A percentile compares a stretch with the other conserved stretches of the same genome.
Conservation (phyloP, 2,329 filamentous ascomycete species). For the Trichoderma koningii region DNA sequence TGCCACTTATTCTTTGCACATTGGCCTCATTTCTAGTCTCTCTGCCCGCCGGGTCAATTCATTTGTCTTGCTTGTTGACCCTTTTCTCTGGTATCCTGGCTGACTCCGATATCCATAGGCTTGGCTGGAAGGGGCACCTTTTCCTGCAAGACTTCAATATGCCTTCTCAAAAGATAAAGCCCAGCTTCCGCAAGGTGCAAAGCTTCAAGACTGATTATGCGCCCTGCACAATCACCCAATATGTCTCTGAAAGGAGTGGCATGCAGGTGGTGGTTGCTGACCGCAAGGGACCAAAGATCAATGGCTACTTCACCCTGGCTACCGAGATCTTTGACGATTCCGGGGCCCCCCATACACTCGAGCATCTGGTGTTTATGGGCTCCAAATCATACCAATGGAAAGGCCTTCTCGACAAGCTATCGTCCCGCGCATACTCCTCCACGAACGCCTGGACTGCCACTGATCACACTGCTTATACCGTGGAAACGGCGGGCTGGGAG, state of each 20-base stretch:
- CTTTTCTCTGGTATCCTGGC: conserved; percentile 6
- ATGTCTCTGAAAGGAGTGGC: conserved; percentile 91
- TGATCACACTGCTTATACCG: conserved; percentile 93
- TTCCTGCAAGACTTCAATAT: conserved; percentile 43
- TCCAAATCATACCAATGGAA: conserved; percentile 94
- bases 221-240: conserved; percentile 84
- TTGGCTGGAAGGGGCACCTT: conserved; percentile 24
- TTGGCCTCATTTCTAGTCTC: not conserved
- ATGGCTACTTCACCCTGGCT: conserved; percentile 91
- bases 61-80: not conserved
- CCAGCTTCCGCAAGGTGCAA: conserved; percentile 80
- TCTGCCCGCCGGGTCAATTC: not conserved
- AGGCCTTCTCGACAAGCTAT: conserved; percentile 89
- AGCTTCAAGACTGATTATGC: conserved; percentile 89
- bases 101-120: conserved; percentile 27
- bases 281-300: conserved; percentile 89
- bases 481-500: conserved; percentile 95
- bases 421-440: conserved; percentile 86
- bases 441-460: conserved; percentile 98
- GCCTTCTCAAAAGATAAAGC: conserved; percentile 52
- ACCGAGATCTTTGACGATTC: conserved; percentile 98
- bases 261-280: conserved; percentile 94
- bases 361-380: conserved; percentile 84
- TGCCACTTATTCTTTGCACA: not conserved
- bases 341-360: conserved; percentile 84